Base-by-base conservation (phyloP, 495 filamentous ascomycete genomes). In the Bathelium albidoporum region DNA sequence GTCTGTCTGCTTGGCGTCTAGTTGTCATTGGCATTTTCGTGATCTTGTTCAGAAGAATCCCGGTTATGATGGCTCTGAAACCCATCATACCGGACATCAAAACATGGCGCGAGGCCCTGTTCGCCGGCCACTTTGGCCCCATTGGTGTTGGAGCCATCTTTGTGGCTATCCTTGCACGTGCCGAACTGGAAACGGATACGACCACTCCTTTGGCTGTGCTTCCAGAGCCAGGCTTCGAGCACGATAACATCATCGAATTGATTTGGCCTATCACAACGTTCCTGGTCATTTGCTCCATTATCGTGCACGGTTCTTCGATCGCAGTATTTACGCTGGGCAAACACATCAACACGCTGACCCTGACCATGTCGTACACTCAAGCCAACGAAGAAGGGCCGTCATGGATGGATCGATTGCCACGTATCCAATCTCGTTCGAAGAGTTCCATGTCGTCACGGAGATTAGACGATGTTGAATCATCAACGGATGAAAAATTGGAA, bases 121-220 rank as follows among this genome's bases (percentile, higher is more conserved):
- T 99, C 73, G 95, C 95, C 31, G 95, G 95, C 10, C 95, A 99
- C 73, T 99, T 99, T 72, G 95, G 95, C 18, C 95, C 95, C 26
- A 97, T 99, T 66, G 95, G 95, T 61, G 94, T 98, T 60, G 95
- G 95, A 67, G 95, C 93, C 65, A 90, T 99, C 64, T 99, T 97
- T 64, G 89, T 96, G 60, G 89, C 90, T 24, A 95, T 99, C 60
- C 75, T 99, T 61, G 90, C 94, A 16, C 81, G 92, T 62, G 91
- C 91, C 1, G 95, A 97, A 71, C 69, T 99, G 41, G 91, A 97
- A 71, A 82, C 78, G 1, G 80, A 85, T 41, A 75, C 73, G 24
- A 88, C 89, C 0, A 85, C 89, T 29, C 95, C 95, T 0, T 75
- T 88, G 7, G 74, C 79, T 9, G 76, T 80, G 11, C 73, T 93